Evolutionary conservation across 257 asterid genomes (phyloP), one percentile per base, ranked within the genome.

Genomic region (Ilex aquifolium): DNA sequence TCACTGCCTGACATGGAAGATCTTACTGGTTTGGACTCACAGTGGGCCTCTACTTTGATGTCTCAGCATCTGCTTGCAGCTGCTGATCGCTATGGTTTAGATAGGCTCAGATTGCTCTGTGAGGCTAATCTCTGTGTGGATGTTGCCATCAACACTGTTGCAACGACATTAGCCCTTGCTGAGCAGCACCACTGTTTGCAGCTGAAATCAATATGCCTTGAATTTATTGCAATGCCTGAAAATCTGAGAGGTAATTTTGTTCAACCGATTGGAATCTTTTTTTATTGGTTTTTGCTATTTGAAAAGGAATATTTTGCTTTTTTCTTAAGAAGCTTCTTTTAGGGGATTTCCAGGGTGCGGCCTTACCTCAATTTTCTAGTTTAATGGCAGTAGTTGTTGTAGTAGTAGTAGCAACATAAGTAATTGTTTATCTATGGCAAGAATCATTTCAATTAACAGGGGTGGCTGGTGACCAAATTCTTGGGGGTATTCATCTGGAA

Each of bases 31-130:
- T 63, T 81, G 59, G 80, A 73, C 80, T 87, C 96, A 9, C 87
- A 77, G 64, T 85, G 93, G 81, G 99, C 96, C 51, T 85, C 96
- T 44, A 89, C 95, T 21, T 82, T 92, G 88, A 89, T 92, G 91
- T 84, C 85, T 69, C 99, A 92, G 69, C 99, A 92, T 80, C 70
- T 92, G 62, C 95, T 92, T 79, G 99, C 96, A 32, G 99, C 97
- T 59, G 93, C 99, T 62, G 99, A 92, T 75, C 81, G 83, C 15
- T 89, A 92, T 77, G 95, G 97, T 62, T 72, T 92, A 72, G 95
- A 92, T 61, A 85, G 97, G 79, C 89, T 92, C 59, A 75, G 95
- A 73, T 69, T 89, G 81, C 86, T 89, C n/a, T 92, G 96, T 31
- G 99, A 92, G 80, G 84, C 95, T 32, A 83, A 61, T 27, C 84